Base-by-base conservation (phyloP, 768 basidiomycete genomes). In the Daedalea quercina region DNA sequence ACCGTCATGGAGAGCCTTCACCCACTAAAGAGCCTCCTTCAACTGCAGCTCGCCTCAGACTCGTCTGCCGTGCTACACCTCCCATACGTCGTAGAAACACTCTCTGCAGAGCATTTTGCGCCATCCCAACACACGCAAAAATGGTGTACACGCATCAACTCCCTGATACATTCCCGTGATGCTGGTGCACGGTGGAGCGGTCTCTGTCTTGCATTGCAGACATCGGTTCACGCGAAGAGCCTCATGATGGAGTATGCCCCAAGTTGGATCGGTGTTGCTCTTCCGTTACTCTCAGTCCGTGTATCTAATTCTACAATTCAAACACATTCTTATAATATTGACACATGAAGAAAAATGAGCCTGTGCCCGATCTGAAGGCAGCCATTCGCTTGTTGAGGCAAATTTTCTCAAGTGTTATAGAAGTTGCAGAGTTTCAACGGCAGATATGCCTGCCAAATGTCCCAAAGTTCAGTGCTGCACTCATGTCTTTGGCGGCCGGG, bases 171-270 rank as follows among this genome's bases (percentile, higher is more conserved):
- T 62, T 84, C 90, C 17, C 90, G 87, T 69, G 81, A 88, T 59
- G 63, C 82, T n/a, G 84, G 79, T 40, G 81, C 80, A 49, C 79
- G 86, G 53, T 93, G 90, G 90, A 82, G 85, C 20, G 90, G 87
- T 9, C 71, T 91, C 31, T 87, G 81, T 59, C 67, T 92, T 44
- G 90, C 90, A 1, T 71, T 83, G 58, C 81, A 80, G 57, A 84
- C 84, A 9, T 77, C 84, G 0, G 57, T 73, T 22, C 64, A 80
- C 37, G 88, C 85, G 1, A 80, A 71, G 62, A 63, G 66, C 11
- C 57, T 82, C 8, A 80, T 92, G 75, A 67, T 86, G 50, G 87
- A 91, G 52, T 78, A 71, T 56, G 85, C 87, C 2, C 82, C 85
- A 58, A 74, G 76, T 47, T 93, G 91, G 91, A 67, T 90, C 35